Evolutionary conservation across 78 protist species (phyloP).

Genomic region (Dictyostelium brefeldianum): DNA sequence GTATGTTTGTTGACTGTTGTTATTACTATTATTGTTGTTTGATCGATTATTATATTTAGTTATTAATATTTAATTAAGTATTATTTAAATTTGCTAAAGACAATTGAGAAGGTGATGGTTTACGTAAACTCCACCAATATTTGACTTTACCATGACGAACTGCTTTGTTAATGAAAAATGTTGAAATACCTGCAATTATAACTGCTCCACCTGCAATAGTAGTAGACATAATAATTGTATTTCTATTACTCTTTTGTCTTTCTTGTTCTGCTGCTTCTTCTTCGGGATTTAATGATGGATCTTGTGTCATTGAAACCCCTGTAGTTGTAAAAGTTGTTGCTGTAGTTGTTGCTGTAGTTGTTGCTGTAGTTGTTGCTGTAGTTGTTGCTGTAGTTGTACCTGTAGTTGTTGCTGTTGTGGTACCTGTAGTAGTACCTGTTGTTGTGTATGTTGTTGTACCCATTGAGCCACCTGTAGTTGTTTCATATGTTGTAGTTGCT

Average conservation of each 20-base stretch:
- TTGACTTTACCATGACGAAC: neutral
- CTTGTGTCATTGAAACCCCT: neutral
- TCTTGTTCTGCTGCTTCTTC: neutral
- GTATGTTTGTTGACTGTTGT: too few relatives aligned
- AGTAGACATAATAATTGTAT: slow-evolving; percentile 19
- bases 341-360: neutral
- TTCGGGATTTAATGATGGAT: neutral
- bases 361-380: neutral
- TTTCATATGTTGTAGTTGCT: neutral
- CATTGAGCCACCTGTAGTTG: neutral
- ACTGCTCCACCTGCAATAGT: slow-evolving; percentile 38
- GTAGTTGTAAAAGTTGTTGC: neutral
- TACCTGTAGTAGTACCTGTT: neutral
- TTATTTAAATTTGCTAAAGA: too few relatives aligned
- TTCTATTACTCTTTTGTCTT: neutral
- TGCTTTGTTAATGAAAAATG: slow-evolving; percentile 1
- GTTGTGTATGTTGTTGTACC: neutral
- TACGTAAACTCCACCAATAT: slow-evolving; percentile 16
- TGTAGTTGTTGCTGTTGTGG: neutral
- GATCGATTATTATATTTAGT: too few relatives aligned
- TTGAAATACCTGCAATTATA: neutral
- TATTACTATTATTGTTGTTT: too few relatives aligned
- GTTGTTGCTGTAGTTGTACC: neutral
- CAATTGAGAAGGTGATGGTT: slow-evolving; percentile 18
- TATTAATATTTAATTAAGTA: too few relatives aligned